phyloP scores from a whole-genome alignment of 192 early-diverging fungal genomes.

The Mortierella claussenii region DNA sequence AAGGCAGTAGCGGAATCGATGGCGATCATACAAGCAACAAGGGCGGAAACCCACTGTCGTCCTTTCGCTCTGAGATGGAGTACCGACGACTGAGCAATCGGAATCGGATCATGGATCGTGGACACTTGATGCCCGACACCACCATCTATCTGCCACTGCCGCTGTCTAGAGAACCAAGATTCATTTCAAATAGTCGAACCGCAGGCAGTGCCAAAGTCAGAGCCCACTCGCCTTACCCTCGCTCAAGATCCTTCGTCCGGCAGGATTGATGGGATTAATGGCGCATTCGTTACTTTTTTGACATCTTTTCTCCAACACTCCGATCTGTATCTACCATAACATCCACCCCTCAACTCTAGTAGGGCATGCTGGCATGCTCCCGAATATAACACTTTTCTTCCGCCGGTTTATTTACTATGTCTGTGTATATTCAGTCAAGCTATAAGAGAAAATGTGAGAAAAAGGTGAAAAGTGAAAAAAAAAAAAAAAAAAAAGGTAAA shows the following conservation, averaged over 20 bases:
- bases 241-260: neutral
- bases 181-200: neutral
- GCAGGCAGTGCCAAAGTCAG: slow-evolving; percentile 12
- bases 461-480: slow-evolving; percentile 4
- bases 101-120: slow-evolving; percentile 37
- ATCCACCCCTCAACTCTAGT: no score
- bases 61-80: slow-evolving; percentile 2
- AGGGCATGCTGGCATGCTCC: no score
- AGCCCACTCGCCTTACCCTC: slow-evolving; percentile 28
- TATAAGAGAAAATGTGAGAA: no score
- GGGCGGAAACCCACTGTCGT: neutral
- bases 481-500: neutral
- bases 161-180: neutral
- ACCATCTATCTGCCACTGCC: slow-evolving; percentile 4
- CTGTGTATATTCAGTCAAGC: no score
- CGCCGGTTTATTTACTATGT: no score
- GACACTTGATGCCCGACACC: slow-evolving; percentile 31
- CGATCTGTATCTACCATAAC: no score
- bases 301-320: no score
- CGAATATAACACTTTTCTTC: no score
- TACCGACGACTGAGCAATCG: slow-evolving; percentile 22
- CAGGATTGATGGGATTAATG: no score
- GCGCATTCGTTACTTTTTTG: no score
- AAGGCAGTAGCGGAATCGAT: neutral
- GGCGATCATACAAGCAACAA: neutral